Evolutionary conservation across 305 asterid genomes (phyloP), one percentile per base, ranked within the genome.

Genomic region (Fraxinus baroniana): DNA sequence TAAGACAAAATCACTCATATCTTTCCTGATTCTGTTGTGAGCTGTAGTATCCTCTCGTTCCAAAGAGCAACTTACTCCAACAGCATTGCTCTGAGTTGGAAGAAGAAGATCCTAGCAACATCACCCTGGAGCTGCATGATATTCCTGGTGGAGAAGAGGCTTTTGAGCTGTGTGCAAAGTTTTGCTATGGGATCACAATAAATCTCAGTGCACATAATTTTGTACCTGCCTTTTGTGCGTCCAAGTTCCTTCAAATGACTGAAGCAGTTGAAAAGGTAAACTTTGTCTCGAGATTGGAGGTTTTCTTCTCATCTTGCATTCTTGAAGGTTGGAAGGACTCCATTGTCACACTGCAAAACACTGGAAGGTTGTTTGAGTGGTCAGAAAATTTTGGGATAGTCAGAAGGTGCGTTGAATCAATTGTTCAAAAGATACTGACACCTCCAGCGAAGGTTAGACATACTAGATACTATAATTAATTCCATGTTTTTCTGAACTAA

Each of bases 111-210:
- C 81, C 93, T 17, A 82, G 70, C 84, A 83, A 84, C 15, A 84
- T 80, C 37, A 77, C 82, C 49, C 20, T 92, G 26, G 90, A 91
- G 77, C 90, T 93, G 7, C 89, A 90, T 20, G 95, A 94, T 17
- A 85, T 92, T 68, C 97, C 98, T 0, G 98, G 96, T 9, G 96
- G 97, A 62, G 97, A 90, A 49, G 91, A 87, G 77, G 96, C 97
- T 18, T 94, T 94, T 41, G 96, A 92, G 90, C 84, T 90, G 10
- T 94, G 98, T 80, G 95, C 95, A 0, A 94, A 92, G 87, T 92
- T 88, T 72, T 94, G 98, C 84, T 94, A 92, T 57, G 98, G 95
- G 28, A 91, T 94, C 86, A 84, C 94, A 10, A 94, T 92, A 88
- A 89, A 86, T 81, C 90, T 94, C 80, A 90, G 96, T 52, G 94